Base-by-base conservation (phyloP, 2,329 filamentous ascomycete species). In the Penicillium expansum region DNA sequence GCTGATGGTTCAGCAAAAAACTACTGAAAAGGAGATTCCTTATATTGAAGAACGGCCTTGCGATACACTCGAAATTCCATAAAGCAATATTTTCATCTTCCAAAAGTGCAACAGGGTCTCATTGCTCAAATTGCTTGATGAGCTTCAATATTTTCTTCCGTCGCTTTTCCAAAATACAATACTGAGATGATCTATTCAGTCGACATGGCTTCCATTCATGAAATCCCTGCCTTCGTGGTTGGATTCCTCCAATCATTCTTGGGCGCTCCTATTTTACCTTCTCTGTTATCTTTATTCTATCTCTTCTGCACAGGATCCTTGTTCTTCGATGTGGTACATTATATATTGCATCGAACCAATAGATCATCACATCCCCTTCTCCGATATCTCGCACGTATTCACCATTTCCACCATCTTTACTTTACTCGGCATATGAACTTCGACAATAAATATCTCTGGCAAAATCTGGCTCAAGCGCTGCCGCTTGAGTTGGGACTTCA, bases 401-500 rank as follows among this genome's bases (percentile, higher is more conserved):
- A 65, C 38, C 58, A 56, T 41, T 65, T 47, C 43, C 63, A 65
- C 35, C 63, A 65, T 29, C 63, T 65, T 2, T 65, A 64, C 41
- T 65, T 61, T 45, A 64, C 58, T 13, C 56, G 56, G 1, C 52
- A 58, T 7, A 49, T 65, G 13, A 49, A 55, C 3, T 64, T 65
- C 41, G 60, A 65, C 24, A 4, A 47, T 1, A 52, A 51, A 33
- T 65, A 64, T 49, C 44, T 32, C 5, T 45, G 43, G 11, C 56
- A 60, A 16, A 65, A 65, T 30, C n/a, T 41, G 5, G 56, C 51
- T 29, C 60, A 64, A 10, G 62, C 63, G 1, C 48, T 65, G 6
- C 63, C 63, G 0, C 53, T 65, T 32, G 63, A 65, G 20, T 24
- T 60, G 32, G 29, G 35, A 10, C 53, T 58, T 37, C 59, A 58